Base-by-base conservation (phyloP, 2,329 filamentous ascomycete species). In the Neopestalotiopsis sp. region DNA sequence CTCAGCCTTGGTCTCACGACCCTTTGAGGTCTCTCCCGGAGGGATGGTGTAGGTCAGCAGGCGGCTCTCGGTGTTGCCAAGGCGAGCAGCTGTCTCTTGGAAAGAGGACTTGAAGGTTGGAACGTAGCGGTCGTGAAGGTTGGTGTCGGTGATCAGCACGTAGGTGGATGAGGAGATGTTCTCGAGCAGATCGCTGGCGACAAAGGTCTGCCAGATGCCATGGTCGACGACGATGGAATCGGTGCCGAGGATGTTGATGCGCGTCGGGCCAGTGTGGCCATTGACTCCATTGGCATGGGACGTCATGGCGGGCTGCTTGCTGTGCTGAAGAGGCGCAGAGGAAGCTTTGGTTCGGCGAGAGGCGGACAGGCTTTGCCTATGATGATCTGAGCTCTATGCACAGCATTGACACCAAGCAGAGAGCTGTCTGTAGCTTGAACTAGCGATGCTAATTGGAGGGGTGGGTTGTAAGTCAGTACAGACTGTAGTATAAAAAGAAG, bases 71-170 rank as follows among this genome's bases (percentile, higher is more conserved):
- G 1, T 72, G 75, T 24, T 78, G 52, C 56, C 65, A 20, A 67
- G 65, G n/a, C 67, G 59, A 49, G 73, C 74, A 45, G 76, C 82
- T 60, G 84, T 81, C 57, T 77, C 74, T 65, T 89, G 81, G 81
- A 96, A 95, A 72, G 86, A 84, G 70, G 87, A 83, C 77, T 90
- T 82, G 81, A 99, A 98, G 34, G 84, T 78, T n/a, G 93, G 90
- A 0, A 94, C 91, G 81, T 98, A 98, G 75, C 91, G 87, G 28
- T 91, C 87, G 71, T 88, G 89, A 71, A 99, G 89, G 78, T 98
- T 98, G 60, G 95, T 97, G 82, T 99, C 96, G 80, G 96, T 98
- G 76, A 99, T 93, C 71, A 99, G 91, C 69, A 98, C 92, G 80
- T 98, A 99, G 70, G 95, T 98, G 20, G 94, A 97, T 24, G 95